Evolutionary conservation across 2,329 filamentous ascomycete genomes (phyloP), one percentile per base, ranked within the genome.

Genomic region (Paecilomyces niveus): DNA sequence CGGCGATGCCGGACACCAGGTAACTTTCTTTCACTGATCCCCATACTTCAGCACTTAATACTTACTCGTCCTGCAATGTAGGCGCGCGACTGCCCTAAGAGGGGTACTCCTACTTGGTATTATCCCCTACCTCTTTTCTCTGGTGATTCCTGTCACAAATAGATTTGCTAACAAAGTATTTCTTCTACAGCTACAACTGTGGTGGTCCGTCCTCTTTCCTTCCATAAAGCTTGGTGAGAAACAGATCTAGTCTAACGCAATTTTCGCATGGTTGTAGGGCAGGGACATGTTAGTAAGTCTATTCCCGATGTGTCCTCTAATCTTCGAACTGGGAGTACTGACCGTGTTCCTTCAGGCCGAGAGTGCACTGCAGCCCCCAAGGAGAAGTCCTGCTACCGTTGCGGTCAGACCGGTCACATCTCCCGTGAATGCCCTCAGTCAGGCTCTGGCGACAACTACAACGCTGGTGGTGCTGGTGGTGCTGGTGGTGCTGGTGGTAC

Each of bases 301-400:
- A 60, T 56, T 55, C 49, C 45, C 49, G 15, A 18, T 39, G 39
- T 53, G 29, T 15, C n/a, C 62, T 56, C 57, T 33, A 3, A 54
- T 59, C 24, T 54, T n/a, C 45, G 13, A 51, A n/a, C 21, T 59
- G 53, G 32, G 60, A 53, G 55, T 56, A 63, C 59, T 58, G 57
- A 69, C 59, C 70, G 58, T 24, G 18, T 55, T 57, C 15, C n/a
- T 59, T 29, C 62, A 89, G 87, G 89, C 84, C 90, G 92, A 76
- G 93, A 97, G 74, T 97, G 93, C 83, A 87, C 89, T 63, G 86
- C 90, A 75, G 88, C 91, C 60, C 85, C 89, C 70, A 96, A 96
- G 83, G 91, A 96, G 78, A 92, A 85, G 74, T 80, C 83, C 55
- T 85, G 84, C 78, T 86, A 85, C 70, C 77, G 78, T 62, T 81